Evolutionary conservation across 108 stramenopile species (phyloP).

Genomic region (Heterococcus sp.): DNA sequence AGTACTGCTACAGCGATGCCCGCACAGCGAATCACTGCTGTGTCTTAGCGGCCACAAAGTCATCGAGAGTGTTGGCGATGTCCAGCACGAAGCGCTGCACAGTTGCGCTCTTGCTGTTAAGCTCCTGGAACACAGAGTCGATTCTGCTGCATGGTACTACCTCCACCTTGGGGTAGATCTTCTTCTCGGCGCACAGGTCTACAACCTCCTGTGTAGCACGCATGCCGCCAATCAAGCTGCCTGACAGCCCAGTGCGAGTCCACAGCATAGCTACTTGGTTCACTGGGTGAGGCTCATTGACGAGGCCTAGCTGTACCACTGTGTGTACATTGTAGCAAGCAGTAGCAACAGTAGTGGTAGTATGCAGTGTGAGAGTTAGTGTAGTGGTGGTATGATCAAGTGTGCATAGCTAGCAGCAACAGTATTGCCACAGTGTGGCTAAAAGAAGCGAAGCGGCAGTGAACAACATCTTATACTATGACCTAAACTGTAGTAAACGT

Average conservation of each 20-base stretch:
- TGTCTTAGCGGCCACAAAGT: background rate
- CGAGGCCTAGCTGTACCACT: background rate
- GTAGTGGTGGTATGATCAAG: background rate
- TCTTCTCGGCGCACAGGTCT: conserved; percentile 59
- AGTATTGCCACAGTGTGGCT: background rate
- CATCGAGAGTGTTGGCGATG: background rate
- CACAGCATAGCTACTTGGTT: background rate
- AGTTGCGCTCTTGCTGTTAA: background rate
- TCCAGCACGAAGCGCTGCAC: background rate
- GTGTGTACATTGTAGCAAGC: too few relatives aligned
- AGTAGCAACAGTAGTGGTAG: background rate
- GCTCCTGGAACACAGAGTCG: background rate
- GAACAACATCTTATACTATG: background rate
- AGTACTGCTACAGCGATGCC: background rate
- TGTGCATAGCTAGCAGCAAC: background rate
- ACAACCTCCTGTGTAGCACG: conserved; percentile 62
- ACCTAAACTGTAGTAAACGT: too few relatives aligned
- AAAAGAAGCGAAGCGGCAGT: background rate
- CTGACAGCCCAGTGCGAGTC: background rate
- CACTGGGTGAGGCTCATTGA: background rate
- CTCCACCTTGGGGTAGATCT: conserved; percentile 56
- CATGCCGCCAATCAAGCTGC: conserved; percentile 45
- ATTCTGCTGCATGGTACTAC: conserved; percentile 3
- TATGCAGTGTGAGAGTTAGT: background rate
- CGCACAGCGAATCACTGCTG: background rate